These are phyloP conservation scores for Hypoxylon sp. DNA, from an alignment of 2,329 filamentous ascomycete genomes.

Conservation along the genomic window DNA sequence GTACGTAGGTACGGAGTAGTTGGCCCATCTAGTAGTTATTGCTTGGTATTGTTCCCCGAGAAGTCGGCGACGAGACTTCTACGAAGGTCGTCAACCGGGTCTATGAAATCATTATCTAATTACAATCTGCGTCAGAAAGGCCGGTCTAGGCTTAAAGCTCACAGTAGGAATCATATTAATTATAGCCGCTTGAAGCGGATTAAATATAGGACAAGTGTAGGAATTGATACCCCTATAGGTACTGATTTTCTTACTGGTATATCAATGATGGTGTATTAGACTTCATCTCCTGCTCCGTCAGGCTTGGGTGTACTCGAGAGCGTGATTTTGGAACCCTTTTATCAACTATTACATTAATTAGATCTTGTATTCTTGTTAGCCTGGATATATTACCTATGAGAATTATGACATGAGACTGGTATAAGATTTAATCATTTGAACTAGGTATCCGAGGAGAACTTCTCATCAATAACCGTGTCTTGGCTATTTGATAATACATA, in stretches of 20 bases:
- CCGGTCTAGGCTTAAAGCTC: not conserved
- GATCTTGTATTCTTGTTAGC: not conserved
- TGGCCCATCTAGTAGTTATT: not conserved
- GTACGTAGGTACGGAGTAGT: not conserved
- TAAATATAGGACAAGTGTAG: not conserved
- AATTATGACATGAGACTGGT: not conserved
- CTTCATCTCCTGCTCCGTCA: not conserved
- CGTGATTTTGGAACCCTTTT: not conserved
- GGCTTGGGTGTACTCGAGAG: not conserved
- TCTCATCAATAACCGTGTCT: not conserved
- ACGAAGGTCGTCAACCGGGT: not conserved
- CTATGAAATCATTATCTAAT: not conserved
- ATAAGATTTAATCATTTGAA: not conserved
- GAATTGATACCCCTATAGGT: not conserved
- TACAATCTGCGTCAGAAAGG: not conserved
- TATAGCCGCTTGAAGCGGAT: not conserved
- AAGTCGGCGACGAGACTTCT: constrained; percentile 1
- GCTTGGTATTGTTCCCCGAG: not conserved
- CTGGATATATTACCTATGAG: not conserved
- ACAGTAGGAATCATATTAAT: not conserved
- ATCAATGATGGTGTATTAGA: not conserved
- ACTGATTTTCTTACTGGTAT: not conserved
- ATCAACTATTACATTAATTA: not conserved
- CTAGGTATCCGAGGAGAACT: not conserved
- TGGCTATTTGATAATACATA: not conserved